phyloP scores from a whole-genome alignment of 2,329 filamentous ascomycete species.

The Gaeumannomyces sp. region DNA sequence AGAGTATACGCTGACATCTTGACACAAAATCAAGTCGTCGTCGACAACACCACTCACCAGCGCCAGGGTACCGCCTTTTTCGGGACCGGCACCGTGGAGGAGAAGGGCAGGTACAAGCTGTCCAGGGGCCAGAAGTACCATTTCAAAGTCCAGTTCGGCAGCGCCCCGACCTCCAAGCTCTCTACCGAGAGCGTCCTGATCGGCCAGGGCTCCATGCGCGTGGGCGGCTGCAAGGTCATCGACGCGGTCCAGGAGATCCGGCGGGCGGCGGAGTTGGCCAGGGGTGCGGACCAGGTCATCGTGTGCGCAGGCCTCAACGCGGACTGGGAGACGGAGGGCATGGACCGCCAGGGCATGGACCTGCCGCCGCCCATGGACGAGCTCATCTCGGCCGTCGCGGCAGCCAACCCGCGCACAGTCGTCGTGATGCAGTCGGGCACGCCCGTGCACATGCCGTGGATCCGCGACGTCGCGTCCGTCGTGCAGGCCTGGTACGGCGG shows the following conservation, averaged over 20 bases:
- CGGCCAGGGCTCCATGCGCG: slow-evolving; percentile 53
- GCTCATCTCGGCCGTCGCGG: slow-evolving; percentile 59
- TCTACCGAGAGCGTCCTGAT: slow-evolving; percentile 27
- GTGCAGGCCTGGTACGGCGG: slow-evolving; percentile 77
- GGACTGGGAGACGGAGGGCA: slow-evolving; percentile 76
- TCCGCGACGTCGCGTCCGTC: slow-evolving; percentile 48
- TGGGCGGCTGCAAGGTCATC: slow-evolving; percentile 55
- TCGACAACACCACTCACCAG: slow-evolving; percentile 63
- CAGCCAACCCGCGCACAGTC: slow-evolving; percentile 61
- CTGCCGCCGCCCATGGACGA: slow-evolving; percentile 68
- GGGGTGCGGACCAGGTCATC: slow-evolving; percentile 68
- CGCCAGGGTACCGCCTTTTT: slow-evolving; percentile 53
- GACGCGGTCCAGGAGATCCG: slow-evolving; percentile 54
- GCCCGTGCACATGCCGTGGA: slow-evolving; percentile 67
- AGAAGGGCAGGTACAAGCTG: slow-evolving; percentile 46
- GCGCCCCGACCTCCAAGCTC: slow-evolving; percentile 44
- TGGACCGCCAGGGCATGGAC: slow-evolving; percentile 72
- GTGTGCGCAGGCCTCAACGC: slow-evolving; percentile 72
- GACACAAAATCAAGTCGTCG: slow-evolving; percentile 33
- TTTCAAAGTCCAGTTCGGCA: slow-evolving; percentile 47
- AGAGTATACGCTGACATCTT: no score
- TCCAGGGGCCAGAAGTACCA: slow-evolving; percentile 48
- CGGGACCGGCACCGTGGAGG: slow-evolving; percentile 52
- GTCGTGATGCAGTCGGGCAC: slow-evolving; percentile 76
- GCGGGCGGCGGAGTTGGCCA: slow-evolving; percentile 61